A percentile compares a stretch with the other conserved stretches of the same genome.
These are phyloP conservation scores for Setomelanomma holmii DNA, from an alignment of 2,329 filamentous ascomycete species.

Conservation along the genomic window DNA sequence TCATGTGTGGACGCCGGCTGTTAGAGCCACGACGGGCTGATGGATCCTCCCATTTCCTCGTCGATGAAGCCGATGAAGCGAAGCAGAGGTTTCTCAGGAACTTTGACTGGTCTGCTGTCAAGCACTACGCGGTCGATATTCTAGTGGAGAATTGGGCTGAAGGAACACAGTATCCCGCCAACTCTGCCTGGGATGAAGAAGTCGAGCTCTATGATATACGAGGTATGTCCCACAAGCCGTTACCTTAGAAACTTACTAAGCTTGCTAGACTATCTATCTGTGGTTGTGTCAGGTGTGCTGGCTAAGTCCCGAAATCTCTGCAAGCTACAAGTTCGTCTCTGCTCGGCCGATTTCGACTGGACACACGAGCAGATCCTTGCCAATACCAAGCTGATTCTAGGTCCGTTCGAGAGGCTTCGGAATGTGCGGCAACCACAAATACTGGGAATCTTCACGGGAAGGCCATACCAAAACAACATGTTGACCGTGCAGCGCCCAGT, in stretches of 20 bases:
- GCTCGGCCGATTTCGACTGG: conserved; percentile 36
- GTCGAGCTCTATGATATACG: conserved; percentile 47
- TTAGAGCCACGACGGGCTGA: conserved; percentile 38
- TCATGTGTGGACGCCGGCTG: conserved; percentile 42
- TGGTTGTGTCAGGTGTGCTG: conserved; percentile 40
- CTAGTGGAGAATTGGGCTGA: conserved; percentile 33
- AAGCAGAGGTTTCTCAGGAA: conserved; percentile 33
- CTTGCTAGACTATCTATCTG: conserved; percentile 35
- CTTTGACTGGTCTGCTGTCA: conserved; percentile 39
- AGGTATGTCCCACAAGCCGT: conserved; percentile 15
- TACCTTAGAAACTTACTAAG: not conserved
- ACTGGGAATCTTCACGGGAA: conserved; percentile 30
- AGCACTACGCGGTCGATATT: conserved; percentile 44
- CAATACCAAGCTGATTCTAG: conserved; percentile 34
- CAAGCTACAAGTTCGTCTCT: conserved; percentile 39
- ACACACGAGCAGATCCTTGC: conserved; percentile 22
- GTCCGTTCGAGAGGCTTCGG: conserved; percentile 40
- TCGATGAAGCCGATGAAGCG: conserved; percentile 21
- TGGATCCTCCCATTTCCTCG: conserved; percentile 25
- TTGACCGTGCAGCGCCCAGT: conserved; percentile 14
- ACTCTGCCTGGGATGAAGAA: conserved; percentile 38
- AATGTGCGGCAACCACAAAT: conserved; percentile 38
- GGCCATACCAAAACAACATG: conserved; percentile 23
- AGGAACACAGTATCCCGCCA: not conserved
- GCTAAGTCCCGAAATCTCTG: conserved; percentile 35